Evolutionary conservation across 2,329 filamentous ascomycete species (phyloP).

Genomic region (Tolypocladium cylindrosporum): DNA sequence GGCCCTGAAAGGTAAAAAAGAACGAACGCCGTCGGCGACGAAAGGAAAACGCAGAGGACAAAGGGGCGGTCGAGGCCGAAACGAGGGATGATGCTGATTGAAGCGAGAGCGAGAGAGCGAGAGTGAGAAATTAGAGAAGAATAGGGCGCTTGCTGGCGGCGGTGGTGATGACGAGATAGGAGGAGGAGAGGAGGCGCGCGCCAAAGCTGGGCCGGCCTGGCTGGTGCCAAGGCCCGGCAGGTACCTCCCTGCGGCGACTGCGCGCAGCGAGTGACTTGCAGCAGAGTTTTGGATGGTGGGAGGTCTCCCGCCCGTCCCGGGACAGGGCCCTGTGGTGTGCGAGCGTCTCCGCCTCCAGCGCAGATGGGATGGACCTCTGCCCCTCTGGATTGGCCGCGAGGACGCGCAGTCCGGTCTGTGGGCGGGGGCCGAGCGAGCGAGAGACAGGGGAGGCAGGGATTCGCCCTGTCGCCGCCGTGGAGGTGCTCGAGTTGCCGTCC

Average conservation of each 20-base stretch:
- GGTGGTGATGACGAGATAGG: not conserved
- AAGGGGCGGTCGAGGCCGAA: not conserved
- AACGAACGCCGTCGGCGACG: not conserved
- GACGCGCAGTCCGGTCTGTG: not conserved
- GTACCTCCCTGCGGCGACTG: not conserved
- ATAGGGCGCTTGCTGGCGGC: not conserved
- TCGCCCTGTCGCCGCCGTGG: too few relatives aligned
- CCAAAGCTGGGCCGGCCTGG: conserved; percentile 2
- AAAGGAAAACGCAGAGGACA: not conserved
- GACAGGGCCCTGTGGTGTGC: not conserved
- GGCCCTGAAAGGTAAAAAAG: not conserved
- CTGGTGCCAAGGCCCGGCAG: not conserved
- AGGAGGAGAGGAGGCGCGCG: not conserved
- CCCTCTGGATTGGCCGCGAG: not conserved
- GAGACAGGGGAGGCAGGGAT: not conserved
- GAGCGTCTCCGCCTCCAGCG: not conserved
- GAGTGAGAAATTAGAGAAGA: not conserved
- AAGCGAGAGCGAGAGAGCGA: not conserved
- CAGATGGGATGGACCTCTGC: not conserved
- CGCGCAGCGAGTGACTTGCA: not conserved
- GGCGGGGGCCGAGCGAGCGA: not conserved
- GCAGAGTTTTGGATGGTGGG: not conserved
- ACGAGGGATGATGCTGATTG: not conserved
- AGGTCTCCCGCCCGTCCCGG: not conserved
- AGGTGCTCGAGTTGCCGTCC: too few relatives aligned